phyloP scores from a whole-genome alignment of 2,329 filamentous ascomycete genomes.

The Sporothrix dimorphospora region DNA sequence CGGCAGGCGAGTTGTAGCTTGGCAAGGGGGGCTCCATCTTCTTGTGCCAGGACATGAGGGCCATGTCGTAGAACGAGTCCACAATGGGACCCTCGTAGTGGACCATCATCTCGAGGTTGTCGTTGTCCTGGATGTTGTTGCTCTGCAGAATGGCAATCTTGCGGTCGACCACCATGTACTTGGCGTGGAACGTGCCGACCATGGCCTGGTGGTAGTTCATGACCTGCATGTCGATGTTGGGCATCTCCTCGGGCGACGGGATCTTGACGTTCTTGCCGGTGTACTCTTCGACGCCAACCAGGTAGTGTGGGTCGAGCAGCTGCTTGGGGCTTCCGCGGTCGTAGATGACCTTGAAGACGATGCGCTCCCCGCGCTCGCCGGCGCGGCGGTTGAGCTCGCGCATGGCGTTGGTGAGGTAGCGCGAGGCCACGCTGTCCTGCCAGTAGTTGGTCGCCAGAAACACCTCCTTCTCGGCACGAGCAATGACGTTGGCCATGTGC shows the following conservation, averaged over 20 bases:
- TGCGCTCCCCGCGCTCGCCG: conserved; percentile 56
- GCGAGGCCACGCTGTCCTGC: conserved; percentile 69
- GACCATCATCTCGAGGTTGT: conserved; percentile 80
- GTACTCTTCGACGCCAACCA: conserved; percentile 61
- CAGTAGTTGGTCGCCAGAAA: conserved; percentile 77
- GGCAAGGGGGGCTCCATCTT: conserved; percentile 63
- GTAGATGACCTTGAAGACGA: conserved; percentile 75
- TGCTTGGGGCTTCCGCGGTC: conserved; percentile 70
- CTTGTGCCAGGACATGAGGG: conserved; percentile 72
- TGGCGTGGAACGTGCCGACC: conserved; percentile 75
- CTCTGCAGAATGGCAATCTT: conserved; percentile 72
- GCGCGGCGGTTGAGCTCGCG: conserved; percentile 69
- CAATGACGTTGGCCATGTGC: conserved; percentile 78
- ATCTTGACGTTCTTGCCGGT: conserved; percentile 61
- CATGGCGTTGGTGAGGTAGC: conserved; percentile 68
- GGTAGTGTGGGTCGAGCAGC: conserved; percentile 65
- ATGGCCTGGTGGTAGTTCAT: conserved; percentile 72
- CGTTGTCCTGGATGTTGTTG: conserved; percentile 79
- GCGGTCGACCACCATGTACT: conserved; percentile 77
- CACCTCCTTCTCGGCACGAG: conserved; percentile 70
- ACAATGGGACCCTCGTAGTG: conserved; percentile 78
- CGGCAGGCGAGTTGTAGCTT: conserved; percentile 54
- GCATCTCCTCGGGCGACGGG: conserved; percentile 66
- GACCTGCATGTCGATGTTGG: conserved; percentile 71
- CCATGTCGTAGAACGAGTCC: conserved; percentile 74